Conservation (phyloP, 2,329 filamentous ascomycete species). For the Monilinia polystroma region DNA sequence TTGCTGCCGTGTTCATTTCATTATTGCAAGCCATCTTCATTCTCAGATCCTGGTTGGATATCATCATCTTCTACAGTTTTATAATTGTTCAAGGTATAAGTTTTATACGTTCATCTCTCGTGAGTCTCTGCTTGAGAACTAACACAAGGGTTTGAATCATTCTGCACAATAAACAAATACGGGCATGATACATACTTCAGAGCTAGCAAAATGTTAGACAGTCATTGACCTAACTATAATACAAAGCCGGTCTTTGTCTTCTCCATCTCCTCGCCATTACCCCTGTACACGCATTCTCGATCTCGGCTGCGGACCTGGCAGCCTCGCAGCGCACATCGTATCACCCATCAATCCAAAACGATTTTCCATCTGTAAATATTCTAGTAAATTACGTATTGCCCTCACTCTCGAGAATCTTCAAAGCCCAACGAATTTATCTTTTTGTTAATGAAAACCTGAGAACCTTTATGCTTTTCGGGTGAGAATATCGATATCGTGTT, state of each 20-base stretch:
- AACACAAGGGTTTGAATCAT: too few species aligned
- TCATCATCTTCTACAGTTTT: too few species aligned
- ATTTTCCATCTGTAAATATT: conserved; percentile 24
- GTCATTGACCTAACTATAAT: conserved; percentile 6
- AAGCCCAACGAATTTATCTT: conserved; percentile 13
- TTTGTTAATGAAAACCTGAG: conserved; percentile 21
- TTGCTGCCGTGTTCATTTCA: too few species aligned
- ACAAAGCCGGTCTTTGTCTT: conserved; percentile 22
- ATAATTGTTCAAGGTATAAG: too few species aligned
- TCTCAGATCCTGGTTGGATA: too few species aligned
- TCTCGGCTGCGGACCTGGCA: conserved; percentile 42
- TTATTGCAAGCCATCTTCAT: too few species aligned
- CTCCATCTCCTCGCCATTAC: conserved; percentile 16
- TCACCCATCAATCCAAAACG: conserved; percentile 9
- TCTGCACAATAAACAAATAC: too few species aligned
- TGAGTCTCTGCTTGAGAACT: too few species aligned
- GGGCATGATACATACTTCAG: background rate
- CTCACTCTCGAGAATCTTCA: conserved; percentile 12
- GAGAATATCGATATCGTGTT: conserved; percentile 24
- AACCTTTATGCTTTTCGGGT: conserved; percentile 20
- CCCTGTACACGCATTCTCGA: conserved; percentile 35
- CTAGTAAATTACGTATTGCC: conserved; percentile 23
- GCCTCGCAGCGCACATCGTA: conserved; percentile 33
- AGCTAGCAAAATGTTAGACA: conserved; percentile 27
- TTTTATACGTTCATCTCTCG: too few species aligned